A percentile compares a stretch with the other conserved stretches of the same genome.
phyloP scores from a whole-genome alignment of 2,329 filamentous ascomycete species.

The Xylariaceae sp. region DNA sequence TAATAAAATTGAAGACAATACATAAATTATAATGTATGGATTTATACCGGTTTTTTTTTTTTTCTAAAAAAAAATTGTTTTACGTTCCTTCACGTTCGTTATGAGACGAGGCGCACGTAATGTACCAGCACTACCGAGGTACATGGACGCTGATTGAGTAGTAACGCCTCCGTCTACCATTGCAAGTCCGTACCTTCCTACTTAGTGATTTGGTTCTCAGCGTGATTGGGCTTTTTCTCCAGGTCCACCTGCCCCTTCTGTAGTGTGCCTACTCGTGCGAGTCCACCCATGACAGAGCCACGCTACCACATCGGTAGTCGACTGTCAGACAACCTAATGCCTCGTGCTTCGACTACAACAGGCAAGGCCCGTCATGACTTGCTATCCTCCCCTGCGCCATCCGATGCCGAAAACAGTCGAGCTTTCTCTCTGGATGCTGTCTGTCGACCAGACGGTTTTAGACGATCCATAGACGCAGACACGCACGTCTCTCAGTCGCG shows the following conservation, averaged over 20 bases:
- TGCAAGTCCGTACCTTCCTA: no score
- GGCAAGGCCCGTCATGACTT: constrained; percentile 12
- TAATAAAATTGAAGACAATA: no score
- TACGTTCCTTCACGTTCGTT: no score
- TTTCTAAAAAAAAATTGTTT: no score
- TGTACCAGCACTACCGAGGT: no score
- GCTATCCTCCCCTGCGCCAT: constrained; percentile 4
- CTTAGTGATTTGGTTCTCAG: no score
- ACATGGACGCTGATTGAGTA: no score
- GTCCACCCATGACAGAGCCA: constrained; percentile 1
- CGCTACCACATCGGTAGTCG: not conserved
- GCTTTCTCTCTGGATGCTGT: constrained; percentile 28
- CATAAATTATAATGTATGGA: no score
- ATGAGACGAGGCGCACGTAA: no score
- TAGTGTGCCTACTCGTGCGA: not conserved
- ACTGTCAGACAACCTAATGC: constrained; percentile 9
- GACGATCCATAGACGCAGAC: constrained; percentile 1
- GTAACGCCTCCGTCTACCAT: no score
- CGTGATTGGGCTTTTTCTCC: not conserved
- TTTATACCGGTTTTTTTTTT: no score
- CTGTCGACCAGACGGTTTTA: constrained; percentile 6
- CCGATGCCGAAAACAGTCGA: constrained; percentile 20
- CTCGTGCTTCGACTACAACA: constrained; percentile 12
- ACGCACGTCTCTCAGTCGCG: not conserved
- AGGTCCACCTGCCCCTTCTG: constrained; percentile 10